phyloP scores from a whole-genome alignment of 2,329 filamentous ascomycete species.

The Fusarium phyllophilum region DNA sequence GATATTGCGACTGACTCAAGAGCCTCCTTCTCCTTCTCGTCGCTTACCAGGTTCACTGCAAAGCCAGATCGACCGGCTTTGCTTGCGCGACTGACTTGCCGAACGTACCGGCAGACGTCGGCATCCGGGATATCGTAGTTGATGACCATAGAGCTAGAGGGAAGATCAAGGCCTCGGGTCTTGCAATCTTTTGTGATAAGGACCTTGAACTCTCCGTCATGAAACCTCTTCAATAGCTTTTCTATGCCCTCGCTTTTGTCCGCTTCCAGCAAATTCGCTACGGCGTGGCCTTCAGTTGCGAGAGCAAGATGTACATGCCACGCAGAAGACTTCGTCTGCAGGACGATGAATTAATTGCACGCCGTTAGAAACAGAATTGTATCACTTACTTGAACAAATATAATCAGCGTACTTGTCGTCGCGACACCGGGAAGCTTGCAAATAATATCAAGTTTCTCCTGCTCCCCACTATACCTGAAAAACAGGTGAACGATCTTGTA shows the following conservation, averaged over 20 bases:
- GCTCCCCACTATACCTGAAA: not conserved
- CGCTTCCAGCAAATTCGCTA: not conserved
- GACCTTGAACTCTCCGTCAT: too few species aligned
- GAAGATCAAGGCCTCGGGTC: not conserved
- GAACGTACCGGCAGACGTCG: not conserved
- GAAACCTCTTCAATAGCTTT: too few species aligned
- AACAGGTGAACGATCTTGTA: not conserved
- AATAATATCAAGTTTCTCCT: not conserved
- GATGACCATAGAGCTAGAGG: not conserved
- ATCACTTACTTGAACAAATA: not conserved
- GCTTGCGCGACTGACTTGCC: not conserved
- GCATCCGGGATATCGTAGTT: not conserved
- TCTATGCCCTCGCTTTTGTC: accelerated
- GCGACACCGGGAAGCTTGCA: not conserved
- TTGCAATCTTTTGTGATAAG: not conserved
- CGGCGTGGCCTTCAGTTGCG: not conserved
- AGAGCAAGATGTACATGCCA: not conserved
- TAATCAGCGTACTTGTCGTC: not conserved
- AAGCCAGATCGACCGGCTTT: not conserved
- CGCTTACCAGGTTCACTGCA: accelerated
- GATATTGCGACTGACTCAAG: not conserved
- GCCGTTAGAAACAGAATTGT: accelerated
- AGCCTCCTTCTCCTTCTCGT: accelerated
- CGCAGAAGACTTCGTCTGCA: not conserved
- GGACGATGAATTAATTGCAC: accelerated